A percentile compares a stretch with the other conserved stretches of the same genome.
Evolutionary conservation across 1,139 yeast genomes (phyloP).

Genomic region (Geotrichum citri-aurantii): DNA sequence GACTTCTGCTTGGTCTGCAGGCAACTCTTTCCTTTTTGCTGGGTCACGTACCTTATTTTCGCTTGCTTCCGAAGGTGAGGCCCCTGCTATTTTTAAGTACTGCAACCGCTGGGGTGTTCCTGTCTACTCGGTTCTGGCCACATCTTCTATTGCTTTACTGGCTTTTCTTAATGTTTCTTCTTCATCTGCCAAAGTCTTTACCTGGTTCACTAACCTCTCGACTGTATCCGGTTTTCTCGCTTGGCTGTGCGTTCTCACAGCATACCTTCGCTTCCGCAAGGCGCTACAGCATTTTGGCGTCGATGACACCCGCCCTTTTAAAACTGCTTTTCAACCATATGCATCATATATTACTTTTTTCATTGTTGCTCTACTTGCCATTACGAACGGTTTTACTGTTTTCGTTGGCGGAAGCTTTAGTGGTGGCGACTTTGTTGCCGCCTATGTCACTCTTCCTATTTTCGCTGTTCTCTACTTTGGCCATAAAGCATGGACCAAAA

Average conservation of each 20-base stretch:
- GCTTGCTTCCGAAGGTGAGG: constrained; percentile 44
- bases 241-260: constrained; percentile 42
- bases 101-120: constrained; percentile 45
- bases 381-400: constrained; percentile 65
- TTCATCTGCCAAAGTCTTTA: constrained; percentile 42
- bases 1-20: constrained; percentile 52
- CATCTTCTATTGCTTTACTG: constrained; percentile 34
- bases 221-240: constrained; percentile 44
- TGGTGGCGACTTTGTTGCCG: constrained; percentile 48
- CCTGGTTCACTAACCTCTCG: constrained; percentile 42
- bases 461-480: constrained; percentile 45
- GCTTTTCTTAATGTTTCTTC: constrained; percentile 44
- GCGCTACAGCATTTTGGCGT: constrained; percentile 38
- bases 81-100: constrained; percentile 43
- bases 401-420: constrained; percentile 50
- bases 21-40: constrained; percentile 39
- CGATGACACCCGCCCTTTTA: constrained; percentile 38
- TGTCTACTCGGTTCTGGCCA: constrained; percentile 35
- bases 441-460: constrained; percentile 49
- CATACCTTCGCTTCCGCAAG: constrained; percentile 51
- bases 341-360: constrained; percentile 45
- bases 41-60: constrained; percentile 41
- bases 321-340: constrained; percentile 44
- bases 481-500: constrained; percentile 45
- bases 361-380: constrained; percentile 43